Percentiles rank a stretch among this genome's conserved stretches.
Evolutionary conservation across 306 rosid genomes (phyloP).

Genomic region (Abrus pulchellus): DNA sequence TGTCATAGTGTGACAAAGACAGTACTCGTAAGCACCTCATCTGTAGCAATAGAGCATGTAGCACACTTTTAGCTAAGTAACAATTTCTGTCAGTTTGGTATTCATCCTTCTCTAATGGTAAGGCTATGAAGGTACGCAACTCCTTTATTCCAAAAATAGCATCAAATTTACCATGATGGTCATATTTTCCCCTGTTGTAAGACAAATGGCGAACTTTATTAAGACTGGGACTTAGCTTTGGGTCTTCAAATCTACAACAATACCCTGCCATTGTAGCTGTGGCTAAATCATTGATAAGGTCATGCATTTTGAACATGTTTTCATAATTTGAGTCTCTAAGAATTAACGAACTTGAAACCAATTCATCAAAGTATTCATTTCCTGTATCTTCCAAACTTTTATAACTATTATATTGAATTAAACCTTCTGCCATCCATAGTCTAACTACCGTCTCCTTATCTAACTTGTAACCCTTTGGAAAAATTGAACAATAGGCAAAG

Average conservation of each 20-base stretch:
- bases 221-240: neutral
- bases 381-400: neutral
- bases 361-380: neutral
- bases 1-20: neutral
- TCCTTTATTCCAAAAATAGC: neutral
- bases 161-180: neutral
- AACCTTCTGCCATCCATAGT: neutral
- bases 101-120: neutral
- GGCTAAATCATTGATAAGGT: neutral
- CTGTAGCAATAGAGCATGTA: neutral
- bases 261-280: neutral
- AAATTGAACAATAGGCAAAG: neutral
- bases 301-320: neutral
- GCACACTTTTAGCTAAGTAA: neutral
- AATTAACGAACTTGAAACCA: neutral
- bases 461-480: neutral
- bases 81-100: no score
- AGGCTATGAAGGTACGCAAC: neutral
- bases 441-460: neutral
- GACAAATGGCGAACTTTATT: neutral
- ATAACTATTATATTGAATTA: neutral
- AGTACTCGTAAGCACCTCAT: neutral
- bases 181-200: neutral
- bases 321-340: neutral
- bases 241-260: neutral